These are phyloP conservation scores for Salix udensis DNA, from an alignment of 345 rosid genomes.

Conservation along the genomic window DNA sequence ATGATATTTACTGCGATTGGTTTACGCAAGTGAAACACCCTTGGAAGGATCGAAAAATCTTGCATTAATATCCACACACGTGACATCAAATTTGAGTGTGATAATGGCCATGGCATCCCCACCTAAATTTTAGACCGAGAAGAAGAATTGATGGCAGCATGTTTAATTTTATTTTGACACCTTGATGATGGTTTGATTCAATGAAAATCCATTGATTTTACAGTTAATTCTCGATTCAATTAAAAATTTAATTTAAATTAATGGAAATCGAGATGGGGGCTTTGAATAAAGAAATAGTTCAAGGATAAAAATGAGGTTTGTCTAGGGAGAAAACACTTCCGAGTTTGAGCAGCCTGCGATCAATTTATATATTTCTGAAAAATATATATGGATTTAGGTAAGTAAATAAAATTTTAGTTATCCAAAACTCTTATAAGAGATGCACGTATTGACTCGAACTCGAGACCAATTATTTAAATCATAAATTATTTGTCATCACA, in stretches of 20 bases:
- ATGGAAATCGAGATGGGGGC: no score
- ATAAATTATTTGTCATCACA: no score
- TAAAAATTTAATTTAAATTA: no score
- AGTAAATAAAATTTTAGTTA: no score
- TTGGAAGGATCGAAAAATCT: neutral
- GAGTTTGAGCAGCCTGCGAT: neutral
- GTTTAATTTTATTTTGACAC: no score
- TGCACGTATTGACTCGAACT: fast-evolving
- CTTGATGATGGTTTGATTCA: no score
- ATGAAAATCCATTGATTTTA: no score
- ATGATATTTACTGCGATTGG: neutral
- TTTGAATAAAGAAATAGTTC: no score
- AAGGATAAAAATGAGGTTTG: no score
- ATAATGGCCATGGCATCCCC: neutral
- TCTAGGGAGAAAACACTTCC: neutral
- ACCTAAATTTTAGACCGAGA: neutral
- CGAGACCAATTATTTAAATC: fast-evolving
- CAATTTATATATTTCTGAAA: no score
- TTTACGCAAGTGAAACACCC: neutral
- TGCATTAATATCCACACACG: neutral
- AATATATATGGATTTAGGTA: fast-evolving
- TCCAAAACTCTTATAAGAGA: no score
- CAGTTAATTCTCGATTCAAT: no score
- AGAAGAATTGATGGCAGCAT: neutral
- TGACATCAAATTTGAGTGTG: neutral